A percentile compares a stretch with the other conserved stretches of the same genome.
Evolutionary conservation across 495 filamentous ascomycete genomes (phyloP).

Genomic region (Penicillium manginii): DNA sequence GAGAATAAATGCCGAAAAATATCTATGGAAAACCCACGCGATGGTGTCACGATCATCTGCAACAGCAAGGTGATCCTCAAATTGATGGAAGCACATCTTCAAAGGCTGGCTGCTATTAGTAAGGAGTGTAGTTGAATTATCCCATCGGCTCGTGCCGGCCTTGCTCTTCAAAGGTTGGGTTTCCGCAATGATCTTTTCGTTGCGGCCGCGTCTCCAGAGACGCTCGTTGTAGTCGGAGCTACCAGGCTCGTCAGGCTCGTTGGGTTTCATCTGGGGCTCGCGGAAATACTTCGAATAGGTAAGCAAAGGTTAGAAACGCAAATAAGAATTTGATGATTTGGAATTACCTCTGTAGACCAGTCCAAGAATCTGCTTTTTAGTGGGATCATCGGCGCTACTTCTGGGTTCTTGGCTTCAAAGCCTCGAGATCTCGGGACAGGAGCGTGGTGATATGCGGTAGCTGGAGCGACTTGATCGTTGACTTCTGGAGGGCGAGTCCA

Average conservation of each 20-base stretch:
- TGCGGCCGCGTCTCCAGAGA: conserved; percentile 89
- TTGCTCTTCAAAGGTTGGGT: conserved; percentile 92
- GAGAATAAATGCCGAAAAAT: background rate
- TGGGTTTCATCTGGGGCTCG: conserved; percentile 97
- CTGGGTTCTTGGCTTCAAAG: conserved; percentile 64
- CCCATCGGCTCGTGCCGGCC: conserved; percentile 84
- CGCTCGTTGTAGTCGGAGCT: conserved; percentile 96
- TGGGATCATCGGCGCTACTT: conserved; percentile 64
- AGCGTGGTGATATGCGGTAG: conserved; percentile 74
- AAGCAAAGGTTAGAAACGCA: conserved; percentile 31
- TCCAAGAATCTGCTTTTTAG: conserved; percentile 83
- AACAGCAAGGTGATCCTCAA: conserved; percentile 93
- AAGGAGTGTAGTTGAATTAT: conserved; percentile 72
- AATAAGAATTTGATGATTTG: background rate
- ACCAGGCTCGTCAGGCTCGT: conserved; percentile 93
- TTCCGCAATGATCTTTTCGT: conserved; percentile 86
- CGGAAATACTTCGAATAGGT: conserved; percentile 76
- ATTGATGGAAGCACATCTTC: conserved; percentile 96
- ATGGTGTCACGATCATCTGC: conserved; percentile 90
- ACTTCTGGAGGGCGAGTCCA: conserved; percentile 79
- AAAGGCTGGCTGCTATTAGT: conserved; percentile 85
- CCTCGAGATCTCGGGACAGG: conserved; percentile 74
- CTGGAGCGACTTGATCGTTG: conserved; percentile 67
- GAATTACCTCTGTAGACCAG: conserved; percentile 83
- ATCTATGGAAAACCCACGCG: conserved; percentile 49